Base-by-base conservation (phyloP, 2,329 filamentous ascomycete species). In the Aspergillus piperis region DNA sequence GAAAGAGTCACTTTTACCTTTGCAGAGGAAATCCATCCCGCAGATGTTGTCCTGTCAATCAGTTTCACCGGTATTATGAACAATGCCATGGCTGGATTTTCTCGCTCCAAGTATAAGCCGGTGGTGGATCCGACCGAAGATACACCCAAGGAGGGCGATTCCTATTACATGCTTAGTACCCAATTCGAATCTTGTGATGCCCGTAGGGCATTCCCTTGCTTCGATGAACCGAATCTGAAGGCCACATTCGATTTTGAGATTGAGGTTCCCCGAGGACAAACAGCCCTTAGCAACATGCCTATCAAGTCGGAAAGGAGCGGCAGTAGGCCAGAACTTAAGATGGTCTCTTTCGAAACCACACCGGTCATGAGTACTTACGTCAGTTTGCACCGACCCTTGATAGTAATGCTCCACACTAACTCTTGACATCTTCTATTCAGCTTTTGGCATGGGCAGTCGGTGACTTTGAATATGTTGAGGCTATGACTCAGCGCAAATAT, bases 171-270 rank as follows among this genome's bases (percentile, higher is more conserved):
- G 90, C 82, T 96, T 77, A 96, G 91, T 81, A 99, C 95, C 52
- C 95, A 99, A 75, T 99, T 99, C 73, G 95, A 99, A 82, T 90
- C 93, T 49, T 96, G 92, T 72, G 95, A 99, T 78, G 95, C 95
- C 63, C 89, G 95, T 66, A 86, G 93, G 67, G 94, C 95, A 8
- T 97, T 99, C 79, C 95, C 95, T 51, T 99, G 95, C 81, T 98
- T 98, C 72, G 95, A 99, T 73, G 95, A 99, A 80, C 95, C 95
- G 44, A 96, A 96, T 71, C 84, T 98, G 65, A 99, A 99, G 80
- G 92, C 95, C 10, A 94, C 92, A 2, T 98, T 97, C 72, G 93
- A 97, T 76, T 90, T 99, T 61, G 85, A 92, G 71, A 90, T 99
- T 64, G 94, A 98, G 80, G 85, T 97, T 50, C 94, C 95, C 15